Base-by-base conservation (phyloP, 106 monocot genomes). In the Narthecium ossifragum region DNA sequence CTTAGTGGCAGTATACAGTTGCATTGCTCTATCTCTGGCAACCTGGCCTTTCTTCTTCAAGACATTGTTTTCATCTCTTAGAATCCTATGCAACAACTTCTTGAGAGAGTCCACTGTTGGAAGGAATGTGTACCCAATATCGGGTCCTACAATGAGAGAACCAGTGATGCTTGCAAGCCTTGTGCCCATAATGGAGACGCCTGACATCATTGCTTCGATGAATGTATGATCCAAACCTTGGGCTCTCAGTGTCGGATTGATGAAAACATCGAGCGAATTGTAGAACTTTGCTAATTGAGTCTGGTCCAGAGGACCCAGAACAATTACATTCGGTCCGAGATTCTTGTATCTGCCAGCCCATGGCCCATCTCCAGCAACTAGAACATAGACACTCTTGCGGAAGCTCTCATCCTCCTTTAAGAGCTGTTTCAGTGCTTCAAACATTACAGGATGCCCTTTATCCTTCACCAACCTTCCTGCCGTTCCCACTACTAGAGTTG, bases 321-420 rank as follows among this genome's bases (percentile, higher is more conserved):
- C 73, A 25, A 80, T 34, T 17, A 87, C 2, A 41, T 87, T 80
- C 1, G 69, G 46, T 7, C 78, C 75, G 6, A 92, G 74, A 7
- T 70, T 69, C 26, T 55, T 77, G 67, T 92, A 92, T 29, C 92
- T 59, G 9, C 39, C 46, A 0, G 80, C 87, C 92, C 92, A 92
- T 26, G 92, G 92, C 13, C 92, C 92, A 8, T 92, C 76, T 11
- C 92, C 92, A 0, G 92, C 92, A n/a, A 92, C 80, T 2, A 92
- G 36, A 9, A 92, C 63, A 26, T 48, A 74, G 0, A 76, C 63
- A 17, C 34, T 50, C 38, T 36, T 36, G 18, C 20, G 26, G 47
- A 83, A 75, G 13, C 45, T 52, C 53, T 67, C 73, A 18, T 70
- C 63, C 53, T 83, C 74, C 22, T 41, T 28, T 28, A 80, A 69